Evolutionary conservation across 78 protist species (phyloP), one percentile per base, ranked within the genome.

Genomic region (Dictyostelium purpureum): DNA sequence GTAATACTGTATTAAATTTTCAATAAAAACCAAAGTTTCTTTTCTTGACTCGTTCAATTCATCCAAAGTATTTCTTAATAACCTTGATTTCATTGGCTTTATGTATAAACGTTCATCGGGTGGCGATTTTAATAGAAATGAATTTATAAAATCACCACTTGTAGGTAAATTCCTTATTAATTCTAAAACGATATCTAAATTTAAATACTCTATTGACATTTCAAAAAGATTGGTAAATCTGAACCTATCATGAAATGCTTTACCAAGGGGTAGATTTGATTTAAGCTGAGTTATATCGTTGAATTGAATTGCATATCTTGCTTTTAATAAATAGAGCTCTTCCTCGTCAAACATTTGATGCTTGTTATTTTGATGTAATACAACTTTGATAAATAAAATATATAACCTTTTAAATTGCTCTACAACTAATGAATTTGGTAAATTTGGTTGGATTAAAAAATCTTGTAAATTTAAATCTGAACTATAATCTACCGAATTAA

Each of bases 351-450:
- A 63, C 71, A 63, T 63, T 28, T 63, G 45, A 63, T 63, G 71
- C 33, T 63, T 63, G 33, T 63, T 33, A 63, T 63, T 63, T 63
- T 26, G 38, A 16, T 16, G 5, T 33, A 63, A 4, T 11, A 63
- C 9, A 26, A 63, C 71, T 37, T 63, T 63, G 3, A 63, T 63
- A 16, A 63, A 63, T 31, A 63, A 4, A 16, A 63, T 63, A 63
- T 63, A 63, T 31, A 63, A 63, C 33, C 71, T 11, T 63, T 63
- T 63, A 18, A 63, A 63, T 16, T 63, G 71, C 18, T 63, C 71
- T 16, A 63, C 1, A 5, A 63, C 14, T 18, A 33, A 21, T 63
- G 43, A 63, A 16, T 63, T 42, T 63, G 71, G 71, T 33, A 43
- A 43, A 10, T 21, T 63, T 63, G 71, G 71, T 63, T 31, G 38